Percentiles rank a stretch among this genome's conserved stretches.
Evolutionary conservation across 441 rosid species (phyloP).

Genomic region (Metrosideros polymorpha): DNA sequence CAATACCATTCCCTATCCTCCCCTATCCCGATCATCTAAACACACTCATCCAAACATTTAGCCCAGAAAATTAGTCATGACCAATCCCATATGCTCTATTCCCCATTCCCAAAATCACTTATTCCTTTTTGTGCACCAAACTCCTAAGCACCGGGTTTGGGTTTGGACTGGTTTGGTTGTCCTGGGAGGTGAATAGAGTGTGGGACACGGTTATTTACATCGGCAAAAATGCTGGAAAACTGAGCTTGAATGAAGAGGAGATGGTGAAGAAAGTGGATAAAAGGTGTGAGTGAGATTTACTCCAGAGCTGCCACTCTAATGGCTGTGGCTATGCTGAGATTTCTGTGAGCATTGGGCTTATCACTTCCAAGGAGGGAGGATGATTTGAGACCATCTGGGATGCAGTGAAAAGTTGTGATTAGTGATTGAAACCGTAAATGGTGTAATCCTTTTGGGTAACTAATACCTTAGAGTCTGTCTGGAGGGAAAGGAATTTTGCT

Average conservation of each 20-base stretch:
- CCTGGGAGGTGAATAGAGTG: conserved; percentile 65
- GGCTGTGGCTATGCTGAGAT: conserved; percentile 42
- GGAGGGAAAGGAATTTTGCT: neutral
- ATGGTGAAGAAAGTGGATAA: conserved; percentile 42
- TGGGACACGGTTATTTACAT: conserved; percentile 38
- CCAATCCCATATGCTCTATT: too few relatives aligned
- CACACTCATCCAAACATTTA: too few relatives aligned
- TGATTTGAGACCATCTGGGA: neutral
- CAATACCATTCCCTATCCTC: too few relatives aligned
- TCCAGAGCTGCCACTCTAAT: conserved; percentile 62
- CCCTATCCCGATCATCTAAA: too few relatives aligned
- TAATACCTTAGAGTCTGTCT: neutral
- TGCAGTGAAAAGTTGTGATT: neutral
- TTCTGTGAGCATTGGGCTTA: conserved; percentile 32
- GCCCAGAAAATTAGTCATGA: too few relatives aligned
- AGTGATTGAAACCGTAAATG: neutral
- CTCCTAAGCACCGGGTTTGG: conserved; percentile 65
- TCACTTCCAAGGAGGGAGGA: neutral
- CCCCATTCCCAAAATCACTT: too few relatives aligned
- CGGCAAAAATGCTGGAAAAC: conserved; percentile 36
- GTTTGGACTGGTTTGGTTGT: conserved; percentile 74
- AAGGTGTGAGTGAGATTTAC: conserved; percentile 58
- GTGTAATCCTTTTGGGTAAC: neutral
- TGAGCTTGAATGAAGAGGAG: conserved; percentile 46
- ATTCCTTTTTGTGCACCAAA: conserved; percentile 54